These are phyloP conservation scores for Tothia fuscella DNA, from an alignment of 2,329 filamentous ascomycete genomes.

Conservation along the genomic window DNA sequence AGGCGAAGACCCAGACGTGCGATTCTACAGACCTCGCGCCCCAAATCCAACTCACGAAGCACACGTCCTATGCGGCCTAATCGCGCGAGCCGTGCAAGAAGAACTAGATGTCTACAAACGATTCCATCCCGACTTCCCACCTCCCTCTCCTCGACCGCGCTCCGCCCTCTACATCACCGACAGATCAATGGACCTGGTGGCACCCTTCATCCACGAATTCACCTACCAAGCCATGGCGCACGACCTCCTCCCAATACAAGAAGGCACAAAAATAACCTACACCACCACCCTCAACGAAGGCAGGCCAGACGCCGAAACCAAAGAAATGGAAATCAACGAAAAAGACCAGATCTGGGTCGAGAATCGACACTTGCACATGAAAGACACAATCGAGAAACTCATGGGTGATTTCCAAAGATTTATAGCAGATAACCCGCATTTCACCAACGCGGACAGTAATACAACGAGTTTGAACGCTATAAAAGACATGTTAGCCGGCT, in stretches of 20 bases:
- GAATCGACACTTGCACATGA: constrained; percentile 93
- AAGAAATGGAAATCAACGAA: constrained; percentile 84
- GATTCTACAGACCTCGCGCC: constrained; percentile 71
- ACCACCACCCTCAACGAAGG: constrained; percentile 69
- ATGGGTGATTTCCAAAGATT: constrained; percentile 91
- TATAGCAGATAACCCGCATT: constrained; percentile 81
- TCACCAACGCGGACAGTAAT: constrained; percentile 47
- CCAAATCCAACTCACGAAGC: constrained; percentile 73
- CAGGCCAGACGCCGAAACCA: constrained; percentile 56
- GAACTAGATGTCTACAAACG: constrained; percentile 84
- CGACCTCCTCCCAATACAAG: constrained; percentile 78
- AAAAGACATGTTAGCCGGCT: constrained; percentile 89
- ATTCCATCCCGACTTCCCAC: constrained; percentile 73
- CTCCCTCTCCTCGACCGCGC: constrained; percentile 63
- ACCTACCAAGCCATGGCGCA: constrained; percentile 98
- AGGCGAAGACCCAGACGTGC: constrained; percentile 87
- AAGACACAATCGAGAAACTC: constrained; percentile 87
- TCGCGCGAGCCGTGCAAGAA: constrained; percentile 83
- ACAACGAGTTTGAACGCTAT: constrained; percentile 72
- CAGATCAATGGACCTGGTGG: constrained; percentile 80
- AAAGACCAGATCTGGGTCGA: constrained; percentile 92
- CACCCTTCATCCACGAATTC: constrained; percentile 87
- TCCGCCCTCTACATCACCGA: constrained; percentile 80
- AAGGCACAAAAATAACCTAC: constrained; percentile 80
- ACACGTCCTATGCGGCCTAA: constrained; percentile 70